phyloP scores from a whole-genome alignment of 108 stramenopile species.

The Cyclostephanos tholiformis region DNA sequence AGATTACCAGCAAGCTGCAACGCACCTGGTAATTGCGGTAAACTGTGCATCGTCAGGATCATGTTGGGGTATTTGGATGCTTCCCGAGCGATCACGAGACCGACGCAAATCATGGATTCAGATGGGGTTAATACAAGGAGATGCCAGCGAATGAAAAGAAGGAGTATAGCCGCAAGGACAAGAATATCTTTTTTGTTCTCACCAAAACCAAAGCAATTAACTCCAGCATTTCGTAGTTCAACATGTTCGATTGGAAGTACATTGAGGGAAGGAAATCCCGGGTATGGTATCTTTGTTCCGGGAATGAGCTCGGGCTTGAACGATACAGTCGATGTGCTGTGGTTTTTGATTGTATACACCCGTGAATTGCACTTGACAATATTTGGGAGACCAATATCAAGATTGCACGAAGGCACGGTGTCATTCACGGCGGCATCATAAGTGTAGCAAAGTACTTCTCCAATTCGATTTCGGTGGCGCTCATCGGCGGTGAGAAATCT shows the following conservation, averaged over 20 bases:
- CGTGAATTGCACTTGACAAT: constrained; percentile 80
- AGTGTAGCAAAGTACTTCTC: constrained; percentile 76
- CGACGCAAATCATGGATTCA: not conserved
- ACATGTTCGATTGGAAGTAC: constrained; percentile 78
- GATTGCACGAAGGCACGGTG: constrained; percentile 78
- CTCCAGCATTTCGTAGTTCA: constrained; percentile 65
- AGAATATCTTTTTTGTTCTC: not conserved
- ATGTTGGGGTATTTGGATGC: constrained; percentile 88
- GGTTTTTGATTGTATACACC: constrained; percentile 67
- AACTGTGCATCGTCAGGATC: constrained; percentile 72
- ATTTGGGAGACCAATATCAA: constrained; percentile 84
- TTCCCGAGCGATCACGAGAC: not conserved
- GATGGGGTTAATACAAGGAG: not conserved
- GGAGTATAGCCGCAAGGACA: not conserved
- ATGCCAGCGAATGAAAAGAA: not conserved
- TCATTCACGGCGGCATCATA: constrained; percentile 76
- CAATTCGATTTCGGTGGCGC: constrained; percentile 74
- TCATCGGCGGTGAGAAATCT: constrained; percentile 77
- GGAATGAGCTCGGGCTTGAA: constrained; percentile 85
- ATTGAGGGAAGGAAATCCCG: constrained; percentile 92
- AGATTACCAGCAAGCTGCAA: constrained; percentile 70
- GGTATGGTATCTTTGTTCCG: constrained; percentile 87
- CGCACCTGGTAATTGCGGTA: constrained; percentile 76
- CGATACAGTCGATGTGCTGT: constrained; percentile 53
- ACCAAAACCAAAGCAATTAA: constrained; percentile 86